Evolutionary conservation across 495 filamentous ascomycete genomes (phyloP), one percentile per base, ranked within the genome.

Genomic region (Neurospora sp.): DNA sequence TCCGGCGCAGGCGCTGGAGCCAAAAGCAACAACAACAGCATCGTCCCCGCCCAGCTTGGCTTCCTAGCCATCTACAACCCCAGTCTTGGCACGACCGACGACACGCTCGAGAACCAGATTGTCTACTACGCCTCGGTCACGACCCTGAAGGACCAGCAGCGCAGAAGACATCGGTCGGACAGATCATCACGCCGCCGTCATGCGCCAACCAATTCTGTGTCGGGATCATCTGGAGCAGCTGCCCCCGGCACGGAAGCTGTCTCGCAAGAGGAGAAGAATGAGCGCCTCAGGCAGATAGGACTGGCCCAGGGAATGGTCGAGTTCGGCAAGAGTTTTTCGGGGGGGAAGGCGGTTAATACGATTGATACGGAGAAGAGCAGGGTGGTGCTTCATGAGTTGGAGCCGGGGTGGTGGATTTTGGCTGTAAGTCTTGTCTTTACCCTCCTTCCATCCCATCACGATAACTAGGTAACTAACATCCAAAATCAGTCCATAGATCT

Each of bases 271-370:
- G 86, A 92, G 71, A 87, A 86, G 74, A 97, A 98, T 80, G 91
- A 95, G 83, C 90, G 88, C 75, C 82, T 98, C 77, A 88, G 96
- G 74, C 93, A 97, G 83, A 92, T 99, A 80, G 96, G 96, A n/a
- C 88, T 99, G 75, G 96, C 96, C 71, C 96, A 99, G 85, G 96
- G 94, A 71, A 97, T 98, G 89, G 93, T 97, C 73, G 92, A 91
- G 81, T 98, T 99, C 83, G 92, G 92, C 75, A 92, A 91, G 75
- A 92, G 90, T 75, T 98, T 98, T 79, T 92, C 94, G 7, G 86
- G 87, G 73, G 92, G 89, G 40, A 84, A 90, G 74, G 79, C 93
- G 18, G 85, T 98, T 18, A 92, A 96, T 75, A 91, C 90, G 38
- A 89, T 98, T 75, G 96, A 98, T 79, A 99, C 96, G 0, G 92